phyloP scores from a whole-genome alignment of 148 eudicot species.

The Rhododendron ferrugineum region DNA sequence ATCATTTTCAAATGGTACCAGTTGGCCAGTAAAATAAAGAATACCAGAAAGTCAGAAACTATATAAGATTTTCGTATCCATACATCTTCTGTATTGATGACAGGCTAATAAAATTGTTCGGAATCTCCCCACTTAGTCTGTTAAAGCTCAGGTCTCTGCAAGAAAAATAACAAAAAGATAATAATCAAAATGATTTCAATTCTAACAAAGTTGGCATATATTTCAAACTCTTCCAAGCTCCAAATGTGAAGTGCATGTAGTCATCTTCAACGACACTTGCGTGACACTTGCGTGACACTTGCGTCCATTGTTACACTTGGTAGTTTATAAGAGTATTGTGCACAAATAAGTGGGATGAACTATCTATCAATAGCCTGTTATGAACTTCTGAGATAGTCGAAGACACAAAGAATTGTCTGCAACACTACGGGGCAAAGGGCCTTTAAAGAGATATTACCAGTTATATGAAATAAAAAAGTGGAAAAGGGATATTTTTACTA shows the following conservation, averaged over 20 bases:
- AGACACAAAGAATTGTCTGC: too few species aligned
- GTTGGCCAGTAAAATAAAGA: not conserved
- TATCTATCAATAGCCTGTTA: not conserved
- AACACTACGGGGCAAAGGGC: not conserved
- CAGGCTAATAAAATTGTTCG: slow-evolving; percentile 5
- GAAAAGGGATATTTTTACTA: slow-evolving; percentile 6
- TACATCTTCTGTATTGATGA: slow-evolving; percentile 19
- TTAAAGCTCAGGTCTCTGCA: slow-evolving; percentile 38
- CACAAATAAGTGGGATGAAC: not conserved
- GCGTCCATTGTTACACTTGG: not conserved
- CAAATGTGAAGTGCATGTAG: not conserved
- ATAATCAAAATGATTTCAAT: not conserved
- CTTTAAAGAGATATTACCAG: not conserved
- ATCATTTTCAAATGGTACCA: not conserved
- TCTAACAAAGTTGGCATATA: not conserved
- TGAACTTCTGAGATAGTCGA: not conserved
- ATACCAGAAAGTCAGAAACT: not conserved
- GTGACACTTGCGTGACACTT: not conserved
- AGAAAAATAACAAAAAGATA: not conserved
- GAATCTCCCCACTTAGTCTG: slow-evolving; percentile 32
- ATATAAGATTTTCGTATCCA: not conserved
- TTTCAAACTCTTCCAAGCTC: not conserved
- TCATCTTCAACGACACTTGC: not conserved
- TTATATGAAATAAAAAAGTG: not conserved
- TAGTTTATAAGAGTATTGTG: not conserved